Conservation (phyloP, 2,329 filamentous ascomycete genomes). For the Lecanicillium sp. region DNA sequence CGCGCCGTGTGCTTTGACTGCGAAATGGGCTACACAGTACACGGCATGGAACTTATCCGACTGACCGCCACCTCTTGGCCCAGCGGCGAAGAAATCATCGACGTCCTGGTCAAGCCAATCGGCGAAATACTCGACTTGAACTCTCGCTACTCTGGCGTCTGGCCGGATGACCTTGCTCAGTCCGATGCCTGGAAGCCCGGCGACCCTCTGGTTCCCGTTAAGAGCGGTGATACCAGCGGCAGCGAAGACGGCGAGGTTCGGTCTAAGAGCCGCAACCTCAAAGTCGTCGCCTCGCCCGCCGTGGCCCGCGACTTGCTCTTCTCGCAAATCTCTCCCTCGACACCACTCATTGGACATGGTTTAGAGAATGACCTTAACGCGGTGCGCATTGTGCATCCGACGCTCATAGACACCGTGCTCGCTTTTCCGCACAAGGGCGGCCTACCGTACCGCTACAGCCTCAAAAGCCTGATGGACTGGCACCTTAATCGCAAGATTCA, state of each 20-base stretch:
- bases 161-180: slow-evolving; percentile 63
- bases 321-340: slow-evolving; percentile 63
- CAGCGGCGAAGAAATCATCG: slow-evolving; percentile 62
- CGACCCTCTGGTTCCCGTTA: slow-evolving; percentile 15
- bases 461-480: slow-evolving; percentile 67
- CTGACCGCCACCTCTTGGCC: slow-evolving; percentile 89
- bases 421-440: slow-evolving; percentile 74
- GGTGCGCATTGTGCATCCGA: slow-evolving; percentile 75
- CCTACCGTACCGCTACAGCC: slow-evolving; percentile 66
- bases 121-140: slow-evolving; percentile 87
- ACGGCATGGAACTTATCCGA: slow-evolving; percentile 82
- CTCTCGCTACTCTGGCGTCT: slow-evolving; percentile 84
- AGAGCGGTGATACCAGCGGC: slow-evolving; percentile 16
- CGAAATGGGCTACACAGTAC: slow-evolving; percentile 92
- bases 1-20: slow-evolving; percentile 84
- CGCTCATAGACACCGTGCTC: slow-evolving; percentile 76
- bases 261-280: slow-evolving; percentile 40
- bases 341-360: slow-evolving; percentile 84
- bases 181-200: slow-evolving; percentile 48
- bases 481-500: slow-evolving; percentile 74
- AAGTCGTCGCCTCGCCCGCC: slow-evolving; percentile 68
- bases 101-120: slow-evolving; percentile 75
- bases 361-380: slow-evolving; percentile 93
- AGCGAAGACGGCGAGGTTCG: slow-evolving; percentile 21
- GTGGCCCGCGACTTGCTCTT: slow-evolving; percentile 73